Evolutionary conservation across 2,329 filamentous ascomycete species (phyloP).

Genomic region (Ophiostoma piceae): DNA sequence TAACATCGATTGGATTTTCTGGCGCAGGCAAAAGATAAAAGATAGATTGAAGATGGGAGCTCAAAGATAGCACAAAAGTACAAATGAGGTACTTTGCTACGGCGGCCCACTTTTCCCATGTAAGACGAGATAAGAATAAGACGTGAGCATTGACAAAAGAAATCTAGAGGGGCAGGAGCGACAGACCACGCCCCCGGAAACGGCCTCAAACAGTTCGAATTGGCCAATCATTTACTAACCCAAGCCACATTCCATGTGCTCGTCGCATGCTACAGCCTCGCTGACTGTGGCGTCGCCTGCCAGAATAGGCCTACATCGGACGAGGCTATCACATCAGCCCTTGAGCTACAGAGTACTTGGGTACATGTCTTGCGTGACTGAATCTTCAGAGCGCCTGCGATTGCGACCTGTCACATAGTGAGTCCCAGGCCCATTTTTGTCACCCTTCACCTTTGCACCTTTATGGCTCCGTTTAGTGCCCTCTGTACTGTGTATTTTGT

Average conservation of each 20-base stretch:
- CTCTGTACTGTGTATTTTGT: not conserved
- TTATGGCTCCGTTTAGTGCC: not conserved
- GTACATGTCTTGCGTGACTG: slow-evolving; percentile 7
- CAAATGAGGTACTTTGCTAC: not conserved
- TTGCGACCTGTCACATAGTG: slow-evolving; percentile 10
- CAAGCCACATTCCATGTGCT: not conserved
- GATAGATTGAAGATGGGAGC: not conserved
- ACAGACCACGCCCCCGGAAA: not conserved
- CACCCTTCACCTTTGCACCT: not conserved
- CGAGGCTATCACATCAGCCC: not conserved
- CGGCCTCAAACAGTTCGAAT: not conserved
- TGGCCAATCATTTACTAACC: not conserved
- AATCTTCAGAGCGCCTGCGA: slow-evolving; percentile 5
- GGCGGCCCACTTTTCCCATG: not conserved
- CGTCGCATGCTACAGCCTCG: slow-evolving; percentile 1
- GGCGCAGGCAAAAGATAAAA: not conserved
- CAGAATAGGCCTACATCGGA: slow-evolving; percentile 4
- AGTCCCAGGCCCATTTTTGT: not conserved
- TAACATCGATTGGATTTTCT: not conserved
- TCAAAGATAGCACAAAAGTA: not conserved
- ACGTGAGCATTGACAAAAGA: not conserved
- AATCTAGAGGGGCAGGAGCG: slow-evolving; percentile 4
- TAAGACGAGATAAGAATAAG: not conserved
- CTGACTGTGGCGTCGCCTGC: not conserved
- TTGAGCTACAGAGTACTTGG: not conserved